Evolutionary conservation across 768 basidiomycete species (phyloP), one percentile per base, ranked within the genome.

Genomic region (Lactarius deliciosus): DNA sequence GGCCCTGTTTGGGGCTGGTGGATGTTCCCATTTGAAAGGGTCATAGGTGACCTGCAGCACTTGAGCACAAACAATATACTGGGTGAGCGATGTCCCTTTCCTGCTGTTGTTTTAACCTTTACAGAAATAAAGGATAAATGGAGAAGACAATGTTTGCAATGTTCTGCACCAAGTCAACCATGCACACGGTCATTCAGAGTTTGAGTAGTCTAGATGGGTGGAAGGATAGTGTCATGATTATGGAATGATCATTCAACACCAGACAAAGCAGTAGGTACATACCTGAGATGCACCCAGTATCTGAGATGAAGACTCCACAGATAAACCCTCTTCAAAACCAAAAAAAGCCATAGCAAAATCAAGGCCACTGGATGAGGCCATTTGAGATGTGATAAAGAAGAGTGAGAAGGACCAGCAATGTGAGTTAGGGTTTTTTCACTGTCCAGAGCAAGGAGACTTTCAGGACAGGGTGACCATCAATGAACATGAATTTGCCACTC

Each of bases 41-140:
- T 38, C 11, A 38, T 38, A 7, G 36, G 36, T 2, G 2, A 38
- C 36, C 36, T 38, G 36, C 36, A 38, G 10, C 36, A 2, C 36
- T 38, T 3, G 36, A 38, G 36, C 36, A 38, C 36, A 3, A 38
- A 38, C 36, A 38, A 38, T 38, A 38, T 1, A 38, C 10, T 38
- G 36, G 36, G 36, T 38, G 36, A 69, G 70, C 41, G 9, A 53
- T 53, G n/a, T 41, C 40, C 40, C 40, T 41, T 41, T 16, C 40
- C 40, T 16, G 16, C 40, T 41, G 5, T 16, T 41, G 40, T 41
- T 6, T 3, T 34, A 32, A 38, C 25, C 5, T 41, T 60, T 30
- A 45, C 16, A 1, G 30, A 15, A 41, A 45, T 41, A 60, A 59
- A 60, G 58, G 58, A 30, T 25, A 60, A 60, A 60, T 60, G 58